A percentile compares a stretch with the other conserved stretches of the same genome.
Conservation (phyloP, 2,329 filamentous ascomycete genomes). For the Elsinoe ampelina region DNA sequence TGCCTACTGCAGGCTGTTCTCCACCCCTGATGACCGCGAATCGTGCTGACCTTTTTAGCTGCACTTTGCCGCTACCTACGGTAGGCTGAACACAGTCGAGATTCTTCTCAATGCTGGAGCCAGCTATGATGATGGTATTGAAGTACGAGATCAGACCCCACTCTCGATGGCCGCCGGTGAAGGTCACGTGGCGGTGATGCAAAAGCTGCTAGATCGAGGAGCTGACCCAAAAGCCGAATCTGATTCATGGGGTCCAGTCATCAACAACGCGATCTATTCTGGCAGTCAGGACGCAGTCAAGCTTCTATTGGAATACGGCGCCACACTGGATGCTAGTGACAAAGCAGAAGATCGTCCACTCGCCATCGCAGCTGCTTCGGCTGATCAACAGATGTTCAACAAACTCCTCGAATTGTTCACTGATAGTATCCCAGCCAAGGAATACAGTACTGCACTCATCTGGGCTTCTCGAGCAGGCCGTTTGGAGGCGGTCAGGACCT, state of each 20-base stretch:
- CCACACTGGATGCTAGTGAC: not conserved
- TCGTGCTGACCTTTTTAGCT: not conserved
- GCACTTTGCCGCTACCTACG: not conserved
- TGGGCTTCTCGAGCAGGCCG: not conserved
- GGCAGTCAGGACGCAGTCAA: not conserved
- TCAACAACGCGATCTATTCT: not conserved
- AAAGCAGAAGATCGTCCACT: not conserved
- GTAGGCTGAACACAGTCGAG: not conserved
- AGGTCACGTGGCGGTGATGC: not conserved
- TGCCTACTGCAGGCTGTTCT: too few species aligned
- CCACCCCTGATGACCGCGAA: too few species aligned
- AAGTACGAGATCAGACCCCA: not conserved
- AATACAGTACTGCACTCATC: not conserved
- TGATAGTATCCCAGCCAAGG: not conserved
- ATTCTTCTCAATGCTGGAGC: not conserved
- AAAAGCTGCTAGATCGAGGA: constrained; percentile 1
- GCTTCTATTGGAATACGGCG: not conserved
- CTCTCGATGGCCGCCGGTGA: not conserved
- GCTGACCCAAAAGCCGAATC: not conserved
- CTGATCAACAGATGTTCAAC: not conserved
- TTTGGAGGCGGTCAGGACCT: not conserved
- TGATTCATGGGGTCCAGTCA: not conserved
- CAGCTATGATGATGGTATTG: not conserved
- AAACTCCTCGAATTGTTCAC: not conserved
- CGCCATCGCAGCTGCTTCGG: not conserved